Evolutionary conservation across 441 rosid genomes (phyloP), one percentile per base, ranked within the genome.

Genomic region (Kokia cookei): DNA sequence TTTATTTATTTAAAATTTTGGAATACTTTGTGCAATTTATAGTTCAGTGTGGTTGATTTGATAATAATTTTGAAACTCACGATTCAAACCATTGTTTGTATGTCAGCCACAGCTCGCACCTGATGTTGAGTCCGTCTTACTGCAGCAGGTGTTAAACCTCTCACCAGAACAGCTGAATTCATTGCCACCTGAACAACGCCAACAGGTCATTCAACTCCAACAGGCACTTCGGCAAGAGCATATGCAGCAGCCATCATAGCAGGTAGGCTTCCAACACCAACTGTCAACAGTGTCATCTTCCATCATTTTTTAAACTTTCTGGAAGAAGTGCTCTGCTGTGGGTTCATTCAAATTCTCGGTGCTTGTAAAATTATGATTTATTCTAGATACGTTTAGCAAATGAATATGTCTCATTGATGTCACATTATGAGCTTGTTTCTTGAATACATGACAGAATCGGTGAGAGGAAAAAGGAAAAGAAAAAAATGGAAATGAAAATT

Each of bases 121-220:
- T 0, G 93, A 90, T 75, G 78, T 86, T 55, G 97, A 93, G 80
- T 89, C 98, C 3, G 89, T 77, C 63, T 77, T 95, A 82, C 86
- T 95, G 79, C 93, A 88, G 84, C 98, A 93, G 82, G 97, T 95
- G 77, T 69, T 95, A 86, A 87, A 60, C 84, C 88, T 95, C 53
- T 90, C 96, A 2, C 90, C 93, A 0, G 97, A 93, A 82, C 96
- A 95, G 88, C 67, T 95, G 82, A 91, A 81, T 74, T 88, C 89
- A 24, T 81, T 93, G 84, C 89, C 98, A 3, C 93, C 91, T 1
- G 98, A 93, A 57, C 99, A 95, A 81, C 92, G 86, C 24, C 90
- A 86, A 81, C 93, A 93, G 78, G 99, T 95, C 62, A 42, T 91
- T 62, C 93, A 95, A 85, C 92, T 95, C 40, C 98, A 95, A 75